A percentile compares a stretch with the other conserved stretches of the same genome.
Conservation (phyloP, 441 rosid genomes). For the Croton setiger region DNA sequence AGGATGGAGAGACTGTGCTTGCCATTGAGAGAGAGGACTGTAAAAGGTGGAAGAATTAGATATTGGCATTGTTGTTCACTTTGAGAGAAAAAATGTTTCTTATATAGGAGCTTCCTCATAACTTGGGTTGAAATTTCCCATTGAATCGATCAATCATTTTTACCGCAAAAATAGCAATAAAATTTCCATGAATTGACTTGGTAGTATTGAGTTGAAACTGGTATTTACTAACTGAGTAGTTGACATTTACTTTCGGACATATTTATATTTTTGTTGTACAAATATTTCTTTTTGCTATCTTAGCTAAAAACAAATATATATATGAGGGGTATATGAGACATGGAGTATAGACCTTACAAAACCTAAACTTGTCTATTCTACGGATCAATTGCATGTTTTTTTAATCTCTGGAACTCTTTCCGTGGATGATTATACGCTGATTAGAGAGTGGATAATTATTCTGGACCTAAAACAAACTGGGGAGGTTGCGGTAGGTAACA, state of each 20-base stretch:
- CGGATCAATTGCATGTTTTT: background rate
- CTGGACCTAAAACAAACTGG: background rate
- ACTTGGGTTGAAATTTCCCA: background rate
- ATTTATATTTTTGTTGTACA: background rate
- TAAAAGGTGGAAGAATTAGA: background rate
- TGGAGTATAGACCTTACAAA: background rate
- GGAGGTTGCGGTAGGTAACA: background rate
- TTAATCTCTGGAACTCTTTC: background rate
- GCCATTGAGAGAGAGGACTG: background rate
- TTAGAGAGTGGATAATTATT: background rate
- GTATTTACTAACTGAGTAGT: background rate
- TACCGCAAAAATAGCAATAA: background rate
- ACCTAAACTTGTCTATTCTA: background rate
- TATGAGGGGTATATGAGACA: background rate
- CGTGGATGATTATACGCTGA: background rate
- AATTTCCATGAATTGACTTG: background rate
- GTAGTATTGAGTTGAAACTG: background rate
- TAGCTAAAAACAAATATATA: background rate
- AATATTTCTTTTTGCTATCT: no score
- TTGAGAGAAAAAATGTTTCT: background rate
- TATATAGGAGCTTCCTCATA: background rate
- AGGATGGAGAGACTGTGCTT: background rate
- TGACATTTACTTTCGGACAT: background rate
- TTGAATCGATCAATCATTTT: background rate
- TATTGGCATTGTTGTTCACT: background rate